Percentiles rank a stretch among this genome's conserved stretches.
Evolutionary conservation across 106 monocot genomes (phyloP).

Genomic region (Apostasia shenzhenica): DNA sequence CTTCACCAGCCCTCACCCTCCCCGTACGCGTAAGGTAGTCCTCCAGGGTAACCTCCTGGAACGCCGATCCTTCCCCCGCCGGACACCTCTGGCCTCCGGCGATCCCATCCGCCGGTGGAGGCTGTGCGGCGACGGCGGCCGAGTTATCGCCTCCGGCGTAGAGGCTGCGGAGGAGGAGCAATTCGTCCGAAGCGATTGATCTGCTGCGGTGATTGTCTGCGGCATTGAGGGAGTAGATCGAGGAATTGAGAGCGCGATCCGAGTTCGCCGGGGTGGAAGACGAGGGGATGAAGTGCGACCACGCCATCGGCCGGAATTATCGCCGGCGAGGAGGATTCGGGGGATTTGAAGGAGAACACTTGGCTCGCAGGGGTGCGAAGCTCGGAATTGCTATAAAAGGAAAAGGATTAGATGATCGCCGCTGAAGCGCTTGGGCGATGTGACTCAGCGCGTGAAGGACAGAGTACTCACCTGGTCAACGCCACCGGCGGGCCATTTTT

Average conservation of each 20-base stretch:
- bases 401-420: no score
- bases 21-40: not conserved
- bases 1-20: not conserved
- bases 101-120: not conserved
- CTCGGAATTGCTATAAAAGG: no score
- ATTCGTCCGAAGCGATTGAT: not conserved
- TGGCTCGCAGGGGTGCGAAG: no score
- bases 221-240: conserved; percentile 6
- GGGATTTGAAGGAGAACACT: no score
- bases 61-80: not conserved
- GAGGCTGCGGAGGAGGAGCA: not conserved
- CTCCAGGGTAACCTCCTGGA: conserved; percentile 3
- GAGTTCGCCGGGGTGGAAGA: not conserved
- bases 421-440: no score
- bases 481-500: no score
- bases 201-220: not conserved
- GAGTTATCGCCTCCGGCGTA: not conserved
- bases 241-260: not conserved
- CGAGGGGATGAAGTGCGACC: conserved; percentile 4
- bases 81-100: not conserved
- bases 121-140: no score
- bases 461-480: no score
- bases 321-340: no score
- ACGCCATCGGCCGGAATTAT: not conserved
- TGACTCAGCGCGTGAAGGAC: no score